Evolutionary conservation across 23 red algal genomes (phyloP), one percentile per base, ranked within the genome.

Genomic region (Gracilaria gracilis): DNA sequence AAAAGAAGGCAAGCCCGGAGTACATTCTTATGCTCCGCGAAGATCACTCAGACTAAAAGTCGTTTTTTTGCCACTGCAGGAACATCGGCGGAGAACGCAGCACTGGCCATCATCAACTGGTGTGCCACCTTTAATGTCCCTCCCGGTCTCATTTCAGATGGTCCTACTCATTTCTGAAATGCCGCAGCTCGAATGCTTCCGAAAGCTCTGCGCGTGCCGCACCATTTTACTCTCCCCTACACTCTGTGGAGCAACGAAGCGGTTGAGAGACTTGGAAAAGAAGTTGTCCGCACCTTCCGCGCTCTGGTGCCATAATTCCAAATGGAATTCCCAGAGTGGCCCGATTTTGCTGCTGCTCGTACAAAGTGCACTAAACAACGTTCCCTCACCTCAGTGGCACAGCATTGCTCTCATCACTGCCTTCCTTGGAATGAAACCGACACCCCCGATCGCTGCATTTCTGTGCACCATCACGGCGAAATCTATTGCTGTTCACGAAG

Each of bases 141-240:
- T 11, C 0, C 62, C 11, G 62, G 62, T 14, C 62, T 67, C 11
- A 67, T 67, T 0, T 67, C 62, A 0, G 62, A 67, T 1, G 62
- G 62, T 28, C 62, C 62, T 1, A 11, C 62, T 28, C 62, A 67
- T 34, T 67, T 34, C 27, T 14, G 17, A 16, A 67, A 67, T 34
- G 62, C 9, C 11, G 13, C 62, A 28, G 32, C 17, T 14, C 62
- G 62, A 28, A 11, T 11, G 13, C 11, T 67, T 17, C 9, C 62
- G 62, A 67, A 67, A 17, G 0, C 32, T 67, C 32, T 67, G 11
- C 62, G 0, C 12, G 62, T 31, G 11, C 73, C 24, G 12, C 27
- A 37, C 39, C 73, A 4, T 78, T 78, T 78, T 12, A 78, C 73
- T 12, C 19, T 44, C 9, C 32, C 73, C 9, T 78, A 78, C 73